Percentiles rank a stretch among this genome's conserved stretches.
Conservation (phyloP, 257 asterid genomes). For the Solanum appendiculatum region DNA sequence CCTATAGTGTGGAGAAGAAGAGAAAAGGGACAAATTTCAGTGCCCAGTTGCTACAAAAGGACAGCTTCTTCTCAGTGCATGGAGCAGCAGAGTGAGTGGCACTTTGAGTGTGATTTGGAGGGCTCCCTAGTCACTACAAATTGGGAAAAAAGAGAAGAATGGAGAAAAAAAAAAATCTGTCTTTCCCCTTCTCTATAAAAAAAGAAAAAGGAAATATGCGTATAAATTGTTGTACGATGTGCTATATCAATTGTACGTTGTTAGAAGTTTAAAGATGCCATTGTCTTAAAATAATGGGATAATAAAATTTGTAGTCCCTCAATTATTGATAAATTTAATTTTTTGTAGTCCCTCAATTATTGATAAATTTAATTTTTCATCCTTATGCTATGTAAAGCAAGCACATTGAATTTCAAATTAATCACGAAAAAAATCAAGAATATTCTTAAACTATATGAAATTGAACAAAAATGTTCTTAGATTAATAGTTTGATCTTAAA, state of each 20-base stretch:
- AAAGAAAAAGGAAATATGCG: background rate
- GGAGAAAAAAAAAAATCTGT: background rate
- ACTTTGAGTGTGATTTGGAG: background rate
- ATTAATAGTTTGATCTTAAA: background rate
- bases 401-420: background rate
- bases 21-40: background rate
- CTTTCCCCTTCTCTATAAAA: background rate
- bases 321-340: background rate
- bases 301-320: background rate
- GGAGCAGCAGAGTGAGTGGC: background rate
- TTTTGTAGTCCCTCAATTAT: background rate
- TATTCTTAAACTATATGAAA: background rate
- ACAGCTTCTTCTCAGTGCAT: background rate
- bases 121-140: background rate
- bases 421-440: fast-evolving
- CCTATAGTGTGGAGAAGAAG: background rate
- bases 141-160: background rate
- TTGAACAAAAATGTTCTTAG: background rate
- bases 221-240: background rate
- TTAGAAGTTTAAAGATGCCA: background rate
- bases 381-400: background rate
- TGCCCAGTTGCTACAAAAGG: background rate
- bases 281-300: background rate
- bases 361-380: background rate
- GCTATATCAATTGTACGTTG: background rate